These are phyloP conservation scores for Eimeria sp. DNA, from an alignment of 169 alveolate species.

Conservation along the genomic window DNA sequence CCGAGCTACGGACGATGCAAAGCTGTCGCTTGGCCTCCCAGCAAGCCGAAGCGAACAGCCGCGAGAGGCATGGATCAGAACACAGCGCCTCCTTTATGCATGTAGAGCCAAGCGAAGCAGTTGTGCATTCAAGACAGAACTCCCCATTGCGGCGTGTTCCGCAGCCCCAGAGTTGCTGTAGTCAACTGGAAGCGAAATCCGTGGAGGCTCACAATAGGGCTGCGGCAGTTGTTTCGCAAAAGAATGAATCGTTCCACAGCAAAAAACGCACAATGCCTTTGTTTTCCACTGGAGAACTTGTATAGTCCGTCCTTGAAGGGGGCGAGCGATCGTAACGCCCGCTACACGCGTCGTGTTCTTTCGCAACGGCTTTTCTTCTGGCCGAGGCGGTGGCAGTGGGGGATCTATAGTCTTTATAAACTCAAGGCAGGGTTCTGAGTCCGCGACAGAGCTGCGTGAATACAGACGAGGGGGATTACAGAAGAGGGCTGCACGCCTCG, in stretches of 20 bases:
- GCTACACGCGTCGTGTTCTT: constrained; percentile 34
- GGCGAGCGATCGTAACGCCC: constrained; percentile 62
- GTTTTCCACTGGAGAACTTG: background rate
- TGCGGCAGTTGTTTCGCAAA: constrained; percentile 21
- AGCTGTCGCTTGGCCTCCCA: background rate
- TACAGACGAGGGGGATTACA: constrained; percentile 31
- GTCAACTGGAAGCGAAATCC: constrained; percentile 35
- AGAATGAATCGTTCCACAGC: background rate
- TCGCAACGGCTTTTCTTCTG: constrained; percentile 51
- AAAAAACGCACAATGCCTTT: background rate
- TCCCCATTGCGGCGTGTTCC: constrained; percentile 28
- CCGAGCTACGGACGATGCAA: background rate
- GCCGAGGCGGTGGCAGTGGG: constrained; percentile 73
- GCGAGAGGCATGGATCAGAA: constrained; percentile 21
- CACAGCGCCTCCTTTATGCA: background rate
- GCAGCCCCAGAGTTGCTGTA: constrained; percentile 23
- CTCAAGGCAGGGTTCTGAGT: constrained; percentile 39
- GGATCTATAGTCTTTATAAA: constrained; percentile 58
- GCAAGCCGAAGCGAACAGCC: background rate
- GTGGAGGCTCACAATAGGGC: constrained; percentile 7
- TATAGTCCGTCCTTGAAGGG: constrained; percentile 21
- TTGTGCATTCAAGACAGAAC: constrained; percentile 25
- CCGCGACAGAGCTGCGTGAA: constrained; percentile 62
- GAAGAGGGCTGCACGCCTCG: constrained; percentile 76
- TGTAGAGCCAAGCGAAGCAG: constrained; percentile 27